phyloP scores from a whole-genome alignment of 148 eudicot species.

The Rhododendron henanense region DNA sequence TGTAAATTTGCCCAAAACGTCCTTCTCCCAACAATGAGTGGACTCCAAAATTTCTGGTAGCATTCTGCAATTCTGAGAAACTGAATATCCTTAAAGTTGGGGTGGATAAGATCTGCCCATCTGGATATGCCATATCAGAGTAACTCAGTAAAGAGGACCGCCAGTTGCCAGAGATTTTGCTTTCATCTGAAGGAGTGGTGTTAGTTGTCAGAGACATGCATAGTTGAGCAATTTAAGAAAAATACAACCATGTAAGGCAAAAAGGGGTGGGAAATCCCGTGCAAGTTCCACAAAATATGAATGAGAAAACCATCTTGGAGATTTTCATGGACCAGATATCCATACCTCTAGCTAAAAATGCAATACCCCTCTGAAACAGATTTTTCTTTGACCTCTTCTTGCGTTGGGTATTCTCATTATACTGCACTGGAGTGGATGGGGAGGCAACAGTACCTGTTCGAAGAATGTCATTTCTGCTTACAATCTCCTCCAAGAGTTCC shows the following conservation, averaged over 20 bases:
- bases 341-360: not conserved
- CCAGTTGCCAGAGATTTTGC: slow-evolving; percentile 29
- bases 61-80: too few relatives aligned
- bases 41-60: too few relatives aligned
- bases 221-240: not conserved
- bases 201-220: not conserved
- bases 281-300: not conserved
- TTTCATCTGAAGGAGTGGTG: not conserved
- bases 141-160: slow-evolving; percentile 39
- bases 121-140: slow-evolving; percentile 26
- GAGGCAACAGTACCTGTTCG: not conserved
- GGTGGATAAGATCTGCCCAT: not conserved
- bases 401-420: not conserved
- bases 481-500: too few relatives aligned
- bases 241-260: not conserved
- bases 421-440: not conserved
- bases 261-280: not conserved
- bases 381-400: not conserved
- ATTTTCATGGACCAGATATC: not conserved
- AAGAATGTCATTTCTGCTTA: too few relatives aligned
- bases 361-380: not conserved
- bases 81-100: too few relatives aligned
- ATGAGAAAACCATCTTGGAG: not conserved
- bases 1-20: too few relatives aligned
- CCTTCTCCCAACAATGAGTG: too few relatives aligned